phyloP scores from a whole-genome alignment of 2,329 filamentous ascomycete species.

The Talaromyces sp. region DNA sequence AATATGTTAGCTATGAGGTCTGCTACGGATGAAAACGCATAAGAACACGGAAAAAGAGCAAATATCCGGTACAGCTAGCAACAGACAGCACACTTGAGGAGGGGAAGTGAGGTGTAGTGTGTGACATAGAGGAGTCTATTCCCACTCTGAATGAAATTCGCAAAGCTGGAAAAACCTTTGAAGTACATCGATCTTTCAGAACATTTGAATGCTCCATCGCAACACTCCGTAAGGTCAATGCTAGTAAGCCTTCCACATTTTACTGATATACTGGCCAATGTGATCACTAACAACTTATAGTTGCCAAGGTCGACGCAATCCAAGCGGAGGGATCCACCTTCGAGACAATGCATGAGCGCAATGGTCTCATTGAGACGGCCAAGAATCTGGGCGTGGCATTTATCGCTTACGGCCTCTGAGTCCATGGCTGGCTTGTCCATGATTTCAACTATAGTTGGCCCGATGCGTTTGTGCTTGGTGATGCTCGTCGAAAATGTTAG shows the following conservation, averaged over 20 bases:
- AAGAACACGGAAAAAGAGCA: too few relatives aligned
- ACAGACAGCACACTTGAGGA: too few relatives aligned
- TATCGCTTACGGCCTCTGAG: conserved; percentile 52
- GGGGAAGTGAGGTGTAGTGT: too few relatives aligned
- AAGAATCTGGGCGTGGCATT: conserved; percentile 48
- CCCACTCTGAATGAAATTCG: conserved; percentile 51
- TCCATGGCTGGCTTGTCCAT: conserved; percentile 53
- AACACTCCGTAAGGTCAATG: conserved; percentile 50
- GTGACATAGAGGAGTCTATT: conserved; percentile 55
- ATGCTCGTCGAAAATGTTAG: conserved; percentile 45
- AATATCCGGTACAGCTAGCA: too few relatives aligned
- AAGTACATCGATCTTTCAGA: conserved; percentile 55
- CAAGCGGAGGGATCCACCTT: conserved; percentile 53
- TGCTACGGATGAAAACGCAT: too few relatives aligned
- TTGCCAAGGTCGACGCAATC: conserved; percentile 52
- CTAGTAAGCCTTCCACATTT: conserved; percentile 35
- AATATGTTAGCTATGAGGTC: too few relatives aligned
- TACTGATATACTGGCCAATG: not conserved
- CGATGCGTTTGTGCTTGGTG: conserved; percentile 49
- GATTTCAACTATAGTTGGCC: conserved; percentile 47
- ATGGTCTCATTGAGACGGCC: conserved; percentile 45
- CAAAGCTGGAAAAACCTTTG: conserved; percentile 50
- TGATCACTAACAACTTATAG: conserved; percentile 30
- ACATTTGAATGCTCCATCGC: conserved; percentile 50
- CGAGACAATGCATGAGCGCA: conserved; percentile 46